Evolutionary conservation across 352 stramenopile genomes (phyloP), one percentile per base, ranked within the genome.

Genomic region (Phytophthora brassicae): DNA sequence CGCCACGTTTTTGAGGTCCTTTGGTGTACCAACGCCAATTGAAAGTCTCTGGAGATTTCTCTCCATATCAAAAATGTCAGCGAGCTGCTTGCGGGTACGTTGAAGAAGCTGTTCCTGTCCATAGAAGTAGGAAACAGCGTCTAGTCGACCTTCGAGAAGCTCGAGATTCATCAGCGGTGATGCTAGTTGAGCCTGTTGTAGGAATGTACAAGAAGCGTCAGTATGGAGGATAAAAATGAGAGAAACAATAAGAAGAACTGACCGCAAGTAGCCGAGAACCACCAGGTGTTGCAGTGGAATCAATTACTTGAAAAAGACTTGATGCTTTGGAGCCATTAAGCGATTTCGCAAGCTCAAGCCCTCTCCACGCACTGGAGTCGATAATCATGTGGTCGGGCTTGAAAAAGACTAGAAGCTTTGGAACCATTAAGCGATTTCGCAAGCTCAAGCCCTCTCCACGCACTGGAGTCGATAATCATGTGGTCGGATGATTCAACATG

Each of bases 401-500:
- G 69, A 6, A 90, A 70, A 3, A 92, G 56, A 75, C 75, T 92
- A 3, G 74, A 74, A 8, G 60, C 59, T 56, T 87, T 92, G n/a
- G 69, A 81, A 11, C 75, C 81, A 22, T 62, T 68, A 2, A 86
- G 60, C 13, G 76, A 88, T 52, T 88, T 89, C 0, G 75, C 61
- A n/a, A 92, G 59, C 28, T 92, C 83, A 2, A 92, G 77, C 0
- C 79, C 75, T 58, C 77, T 77, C 83, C 83, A 92, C 6, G 83
- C 83, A 22, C 83, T 92, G 0, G 75, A 56, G 38, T 92, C 83
- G 39, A 92, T 90, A 56, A 92, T 84, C 83, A 92, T 92, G 56
- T 89, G 79, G 44, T 89, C 76, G 0, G 74, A 82, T 20, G 68
- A 84, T 51, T 89, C 77, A 20, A 92, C 67, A 51, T 90, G 78